Evolutionary conservation across 345 rosid species (phyloP).

Genomic region (Psidium friedrichsthalianum): DNA sequence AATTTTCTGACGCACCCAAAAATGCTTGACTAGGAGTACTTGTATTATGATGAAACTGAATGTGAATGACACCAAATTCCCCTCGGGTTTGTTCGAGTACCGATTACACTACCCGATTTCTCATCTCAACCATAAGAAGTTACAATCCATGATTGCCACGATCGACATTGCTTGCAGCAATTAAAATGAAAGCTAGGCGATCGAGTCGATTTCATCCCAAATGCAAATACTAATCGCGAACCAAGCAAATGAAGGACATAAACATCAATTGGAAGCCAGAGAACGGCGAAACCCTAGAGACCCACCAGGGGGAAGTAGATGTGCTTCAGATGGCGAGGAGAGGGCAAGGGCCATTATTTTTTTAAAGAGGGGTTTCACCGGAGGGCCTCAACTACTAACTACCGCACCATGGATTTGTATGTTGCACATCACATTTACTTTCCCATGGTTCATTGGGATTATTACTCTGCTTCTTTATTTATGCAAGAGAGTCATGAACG

Average conservation of each 20-base stretch:
- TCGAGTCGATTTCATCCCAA: not conserved
- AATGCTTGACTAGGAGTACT: not conserved
- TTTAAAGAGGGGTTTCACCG: no score
- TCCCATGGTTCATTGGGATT: no score
- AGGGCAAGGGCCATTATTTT: constrained; percentile 93
- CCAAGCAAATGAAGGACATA: not conserved
- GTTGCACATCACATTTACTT: no score
- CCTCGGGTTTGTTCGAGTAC: not conserved
- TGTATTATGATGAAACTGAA: not conserved
- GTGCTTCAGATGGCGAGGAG: constrained; percentile 81
- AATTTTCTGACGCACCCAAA: not conserved
- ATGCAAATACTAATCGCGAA: not conserved
- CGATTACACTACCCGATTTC: not conserved
- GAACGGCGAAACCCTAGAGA: not conserved
- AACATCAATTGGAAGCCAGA: not conserved
- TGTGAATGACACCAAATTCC: not conserved
- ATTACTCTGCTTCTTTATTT: no score
- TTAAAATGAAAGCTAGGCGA: not conserved
- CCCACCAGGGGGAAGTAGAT: not conserved
- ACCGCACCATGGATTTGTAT: no score
- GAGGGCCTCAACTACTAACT: no score
- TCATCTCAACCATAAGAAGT: not conserved
- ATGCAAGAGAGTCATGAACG: no score
- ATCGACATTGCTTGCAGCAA: not conserved
- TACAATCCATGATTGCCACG: not conserved